phyloP scores from a whole-genome alignment of 176 grass and related monocot species.

The Luzula sylvatica region DNA sequence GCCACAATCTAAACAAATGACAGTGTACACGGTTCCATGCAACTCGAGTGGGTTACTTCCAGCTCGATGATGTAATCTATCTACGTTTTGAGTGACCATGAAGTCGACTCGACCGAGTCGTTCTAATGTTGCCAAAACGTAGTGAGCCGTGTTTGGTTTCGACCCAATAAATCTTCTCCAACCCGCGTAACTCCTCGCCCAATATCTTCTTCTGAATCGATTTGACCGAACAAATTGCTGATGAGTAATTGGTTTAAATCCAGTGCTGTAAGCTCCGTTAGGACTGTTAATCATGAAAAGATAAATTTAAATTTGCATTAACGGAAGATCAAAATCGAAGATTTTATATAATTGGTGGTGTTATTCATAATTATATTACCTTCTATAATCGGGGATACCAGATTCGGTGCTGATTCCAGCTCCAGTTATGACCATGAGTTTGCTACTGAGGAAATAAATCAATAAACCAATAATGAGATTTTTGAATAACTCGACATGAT shows the following conservation, averaged over 20 bases:
- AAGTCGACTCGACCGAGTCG: constrained; percentile 52
- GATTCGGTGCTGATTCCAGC: constrained; percentile 94
- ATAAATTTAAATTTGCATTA: constrained; percentile 3
- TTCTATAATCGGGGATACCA: constrained; percentile 96
- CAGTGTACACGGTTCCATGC: constrained; percentile 81
- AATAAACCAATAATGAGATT: constrained; percentile 14
- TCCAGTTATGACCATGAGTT: constrained; percentile 84
- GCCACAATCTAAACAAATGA: constrained; percentile 67
- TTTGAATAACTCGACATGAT: constrained; percentile 15
- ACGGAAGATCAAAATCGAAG: not conserved
- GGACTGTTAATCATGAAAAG: constrained; percentile 41
- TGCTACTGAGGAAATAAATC: constrained; percentile 49
- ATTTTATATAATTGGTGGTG: not conserved
- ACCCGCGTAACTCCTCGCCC: constrained; percentile 97
- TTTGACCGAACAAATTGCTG: constrained; percentile 87
- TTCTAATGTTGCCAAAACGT: constrained; percentile 69
- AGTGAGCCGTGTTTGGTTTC: constrained; percentile 75
- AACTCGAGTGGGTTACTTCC: constrained; percentile 81
- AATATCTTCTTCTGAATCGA: constrained; percentile 56
- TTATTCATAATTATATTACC: constrained; percentile 29
- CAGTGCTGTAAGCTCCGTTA: constrained; percentile 92
- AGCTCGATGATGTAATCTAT: constrained; percentile 88
- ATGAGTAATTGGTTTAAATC: constrained; percentile 96
- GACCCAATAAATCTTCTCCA: constrained; percentile 78
- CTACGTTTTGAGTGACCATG: constrained; percentile 95